Evolutionary conservation across 306 rosid species (phyloP).

Genomic region (Glycine tomentella): DNA sequence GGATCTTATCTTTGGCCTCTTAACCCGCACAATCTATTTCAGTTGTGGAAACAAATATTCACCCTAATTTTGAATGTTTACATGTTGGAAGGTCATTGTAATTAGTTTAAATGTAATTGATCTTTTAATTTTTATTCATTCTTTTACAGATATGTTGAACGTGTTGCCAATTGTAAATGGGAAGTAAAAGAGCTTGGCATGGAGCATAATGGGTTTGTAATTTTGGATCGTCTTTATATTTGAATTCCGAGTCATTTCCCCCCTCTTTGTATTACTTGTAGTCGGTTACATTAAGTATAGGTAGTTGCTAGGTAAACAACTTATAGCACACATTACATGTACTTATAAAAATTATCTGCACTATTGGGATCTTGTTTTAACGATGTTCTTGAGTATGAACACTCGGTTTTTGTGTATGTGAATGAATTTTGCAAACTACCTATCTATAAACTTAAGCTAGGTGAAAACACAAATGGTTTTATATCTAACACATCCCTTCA

Average conservation of each 20-base stretch:
- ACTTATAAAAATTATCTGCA: neutral
- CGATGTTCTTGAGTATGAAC: slow-evolving; percentile 29
- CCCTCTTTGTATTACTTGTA: slow-evolving; percentile 26
- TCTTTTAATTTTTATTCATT: slow-evolving; percentile 28
- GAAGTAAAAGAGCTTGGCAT: slow-evolving; percentile 96
- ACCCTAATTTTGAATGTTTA: neutral
- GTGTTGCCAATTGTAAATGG: slow-evolving; percentile 93
- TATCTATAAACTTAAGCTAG: neutral
- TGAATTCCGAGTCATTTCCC: slow-evolving; percentile 28
- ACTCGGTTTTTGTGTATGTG: neutral
- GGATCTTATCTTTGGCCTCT: slow-evolving; percentile 16
- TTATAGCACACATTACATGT: neutral
- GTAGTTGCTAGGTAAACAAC: slow-evolving; percentile 35
- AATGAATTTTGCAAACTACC: slow-evolving; percentile 8
- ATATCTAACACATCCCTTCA: neutral
- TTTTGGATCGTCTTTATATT: slow-evolving; percentile 42
- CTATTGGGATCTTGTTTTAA: slow-evolving; percentile 15
- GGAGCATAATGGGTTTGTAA: slow-evolving; percentile 95
- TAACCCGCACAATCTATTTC: slow-evolving; percentile 10
- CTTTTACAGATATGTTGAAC: slow-evolving; percentile 84
- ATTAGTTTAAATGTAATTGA: slow-evolving; percentile 17
- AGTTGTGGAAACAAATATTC: slow-evolving; percentile 14
- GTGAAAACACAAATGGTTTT: neutral
- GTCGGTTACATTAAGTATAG: neutral
- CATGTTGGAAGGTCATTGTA: slow-evolving; percentile 3